These are phyloP conservation scores for Penicillium hordei DNA, from an alignment of 2,329 filamentous ascomycete genomes.

Conservation along the genomic window DNA sequence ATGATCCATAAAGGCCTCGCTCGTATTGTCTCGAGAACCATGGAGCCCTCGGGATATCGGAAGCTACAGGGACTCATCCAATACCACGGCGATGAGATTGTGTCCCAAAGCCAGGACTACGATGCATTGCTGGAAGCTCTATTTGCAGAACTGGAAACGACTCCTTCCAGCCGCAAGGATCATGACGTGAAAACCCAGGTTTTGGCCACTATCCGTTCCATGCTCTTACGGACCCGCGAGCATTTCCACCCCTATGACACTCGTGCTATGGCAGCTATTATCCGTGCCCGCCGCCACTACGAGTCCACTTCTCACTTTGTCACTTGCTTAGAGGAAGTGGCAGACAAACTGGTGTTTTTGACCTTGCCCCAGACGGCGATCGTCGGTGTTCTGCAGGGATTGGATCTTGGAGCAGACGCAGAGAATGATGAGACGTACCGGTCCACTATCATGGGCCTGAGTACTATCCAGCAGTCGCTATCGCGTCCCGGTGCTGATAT, in stretches of 20 bases:
- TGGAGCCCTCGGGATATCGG: constrained; percentile 45
- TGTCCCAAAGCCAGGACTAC: constrained; percentile 38
- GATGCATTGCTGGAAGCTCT: constrained; percentile 40
- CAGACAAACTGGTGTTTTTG: constrained; percentile 36
- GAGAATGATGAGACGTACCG: constrained; percentile 33
- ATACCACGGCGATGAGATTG: constrained; percentile 37
- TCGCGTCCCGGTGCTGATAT: constrained; percentile 19
- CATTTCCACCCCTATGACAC: constrained; percentile 38
- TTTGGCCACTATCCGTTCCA: constrained; percentile 42
- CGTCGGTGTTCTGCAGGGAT: constrained; percentile 35
- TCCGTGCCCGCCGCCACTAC: constrained; percentile 41
- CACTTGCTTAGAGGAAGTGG: constrained; percentile 41
- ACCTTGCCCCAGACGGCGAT: constrained; percentile 25
- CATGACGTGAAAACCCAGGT: constrained; percentile 45
- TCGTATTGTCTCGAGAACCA: constrained; percentile 36
- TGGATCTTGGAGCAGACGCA: constrained; percentile 31
- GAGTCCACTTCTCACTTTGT: constrained; percentile 43
- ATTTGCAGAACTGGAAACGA: constrained; percentile 38
- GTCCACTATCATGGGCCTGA: constrained; percentile 37
- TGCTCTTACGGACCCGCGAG: constrained; percentile 38
- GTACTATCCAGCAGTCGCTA: constrained; percentile 23
- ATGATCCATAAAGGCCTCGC: constrained; percentile 42
- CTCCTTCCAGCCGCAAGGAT: constrained; percentile 31
- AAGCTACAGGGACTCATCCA: constrained; percentile 45
- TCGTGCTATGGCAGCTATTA: constrained; percentile 37